These are phyloP conservation scores for Sinapis alba DNA, from an alignment of 441 rosid species.

Conservation along the genomic window DNA sequence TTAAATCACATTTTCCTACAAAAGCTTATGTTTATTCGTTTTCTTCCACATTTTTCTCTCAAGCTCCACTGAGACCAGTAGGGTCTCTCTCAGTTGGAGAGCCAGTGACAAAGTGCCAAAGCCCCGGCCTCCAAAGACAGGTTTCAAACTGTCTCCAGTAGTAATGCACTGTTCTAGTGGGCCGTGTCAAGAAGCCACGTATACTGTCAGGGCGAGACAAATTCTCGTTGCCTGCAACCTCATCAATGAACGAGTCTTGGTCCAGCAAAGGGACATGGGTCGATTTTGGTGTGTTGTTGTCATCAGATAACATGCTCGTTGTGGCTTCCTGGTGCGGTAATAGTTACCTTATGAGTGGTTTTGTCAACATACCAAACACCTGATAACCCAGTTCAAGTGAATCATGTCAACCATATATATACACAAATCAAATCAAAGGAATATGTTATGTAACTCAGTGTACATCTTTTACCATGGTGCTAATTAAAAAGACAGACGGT, in stretches of 20 bases:
- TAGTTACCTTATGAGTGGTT: slow-evolving; percentile 53
- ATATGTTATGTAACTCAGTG: neutral
- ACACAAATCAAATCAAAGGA: neutral
- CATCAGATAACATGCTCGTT: slow-evolving; percentile 42
- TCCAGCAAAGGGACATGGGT: slow-evolving; percentile 45
- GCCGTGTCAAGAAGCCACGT: slow-evolving; percentile 50
- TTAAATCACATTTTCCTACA: slow-evolving; percentile 29
- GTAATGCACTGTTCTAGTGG: slow-evolving; percentile 48
- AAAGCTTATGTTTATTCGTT: neutral
- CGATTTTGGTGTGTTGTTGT: slow-evolving; percentile 41
- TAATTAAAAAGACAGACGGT: slow-evolving; percentile 62
- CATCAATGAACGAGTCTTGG: slow-evolving; percentile 42
- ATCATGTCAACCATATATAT: neutral
- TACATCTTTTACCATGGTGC: slow-evolving; percentile 55
- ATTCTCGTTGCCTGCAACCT: slow-evolving; percentile 28
- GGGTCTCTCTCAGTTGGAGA: slow-evolving; percentile 46
- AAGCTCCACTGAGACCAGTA: slow-evolving; percentile 36
- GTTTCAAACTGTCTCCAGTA: slow-evolving; percentile 58
- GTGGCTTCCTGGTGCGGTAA: slow-evolving; percentile 36
- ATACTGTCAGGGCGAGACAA: slow-evolving; percentile 47
- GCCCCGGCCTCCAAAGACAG: slow-evolving; percentile 54
- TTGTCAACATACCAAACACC: slow-evolving; percentile 68
- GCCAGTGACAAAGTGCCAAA: slow-evolving; percentile 45
- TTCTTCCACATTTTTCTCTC: neutral
- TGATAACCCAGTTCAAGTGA: slow-evolving; percentile 34